Percentiles rank a stretch among this genome's conserved stretches.
Conservation (phyloP, 2,329 filamentous ascomycete genomes). For the Dactylellina parvicollis region DNA sequence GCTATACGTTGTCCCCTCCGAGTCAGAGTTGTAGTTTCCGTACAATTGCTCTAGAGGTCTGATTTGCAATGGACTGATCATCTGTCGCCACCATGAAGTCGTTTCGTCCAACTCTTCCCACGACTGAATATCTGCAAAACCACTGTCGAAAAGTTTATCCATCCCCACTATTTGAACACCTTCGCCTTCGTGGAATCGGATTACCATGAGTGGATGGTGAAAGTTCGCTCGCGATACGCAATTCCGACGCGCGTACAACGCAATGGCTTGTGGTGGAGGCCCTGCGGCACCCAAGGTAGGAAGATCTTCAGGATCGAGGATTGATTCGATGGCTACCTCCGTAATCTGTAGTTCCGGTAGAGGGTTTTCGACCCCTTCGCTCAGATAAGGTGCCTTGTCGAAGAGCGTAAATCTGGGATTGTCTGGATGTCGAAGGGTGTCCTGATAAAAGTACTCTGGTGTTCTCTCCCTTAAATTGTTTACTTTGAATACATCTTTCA, state of each 20-base stretch:
- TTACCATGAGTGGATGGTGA: not conserved
- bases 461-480: constrained; percentile 3
- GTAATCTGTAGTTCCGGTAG: constrained; percentile 11
- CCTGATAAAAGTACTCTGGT: constrained; percentile 13
- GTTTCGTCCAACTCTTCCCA: constrained; percentile 24
- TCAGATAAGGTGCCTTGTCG: constrained; percentile 9
- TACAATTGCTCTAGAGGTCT: too few relatives aligned
- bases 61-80: not conserved
- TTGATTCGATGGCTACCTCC: constrained; percentile 5
- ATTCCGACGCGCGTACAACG: constrained; percentile 16
- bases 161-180: constrained; percentile 1
- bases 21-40: constrained; percentile 7
- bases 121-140: constrained; percentile 2
- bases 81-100: constrained; percentile 13
- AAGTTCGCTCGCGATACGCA: not conserved
- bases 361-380: not conserved
- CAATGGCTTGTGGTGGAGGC: constrained; percentile 13
- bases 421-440: not conserved
- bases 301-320: constrained; percentile 7
- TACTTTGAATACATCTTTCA: not conserved
- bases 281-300: constrained; percentile 1
- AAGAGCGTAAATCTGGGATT: not conserved
- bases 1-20: constrained; percentile 6
- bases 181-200: constrained; percentile 13
- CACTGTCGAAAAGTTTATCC: not conserved